These are phyloP conservation scores for Pseudonitzschia multiseries DNA, from an alignment of 108 stramenopile species.

Conservation along the genomic window DNA sequence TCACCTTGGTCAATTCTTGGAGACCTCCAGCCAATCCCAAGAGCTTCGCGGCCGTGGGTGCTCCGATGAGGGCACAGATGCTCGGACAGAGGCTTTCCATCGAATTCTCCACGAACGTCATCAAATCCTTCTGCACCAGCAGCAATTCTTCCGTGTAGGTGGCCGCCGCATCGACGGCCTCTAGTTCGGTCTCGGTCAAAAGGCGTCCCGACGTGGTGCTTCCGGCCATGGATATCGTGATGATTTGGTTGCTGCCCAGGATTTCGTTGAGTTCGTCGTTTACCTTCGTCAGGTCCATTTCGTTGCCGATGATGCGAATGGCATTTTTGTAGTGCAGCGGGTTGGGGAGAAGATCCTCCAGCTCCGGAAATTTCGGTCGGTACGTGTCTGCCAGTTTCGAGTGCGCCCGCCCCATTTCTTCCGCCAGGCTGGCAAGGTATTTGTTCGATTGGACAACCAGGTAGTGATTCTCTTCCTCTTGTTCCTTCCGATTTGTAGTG, in stretches of 20 bases:
- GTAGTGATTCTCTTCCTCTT: constrained; percentile 60
- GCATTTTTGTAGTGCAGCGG: constrained; percentile 82
- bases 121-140: constrained; percentile 48
- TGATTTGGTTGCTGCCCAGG: constrained; percentile 81
- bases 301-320: constrained; percentile 85
- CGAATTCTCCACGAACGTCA: constrained; percentile 68
- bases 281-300: constrained; percentile 83
- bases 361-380: constrained; percentile 87
- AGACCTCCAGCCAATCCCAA: constrained; percentile 92
- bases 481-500: constrained; percentile 38
- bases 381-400: constrained; percentile 50
- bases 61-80: constrained; percentile 82
- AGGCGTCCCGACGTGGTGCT: constrained; percentile 78
- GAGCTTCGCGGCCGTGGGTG: constrained; percentile 81
- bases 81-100: constrained; percentile 73
- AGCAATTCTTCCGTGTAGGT: constrained; percentile 63
- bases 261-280: constrained; percentile 67
- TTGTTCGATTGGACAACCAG: constrained; percentile 71
- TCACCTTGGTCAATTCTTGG: constrained; percentile 62
- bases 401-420: constrained; percentile 65
- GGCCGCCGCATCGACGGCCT: constrained; percentile 39
- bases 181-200: constrained; percentile 60
- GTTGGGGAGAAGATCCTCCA: constrained; percentile 90
- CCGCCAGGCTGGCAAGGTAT: constrained; percentile 46
- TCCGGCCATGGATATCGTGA: constrained; percentile 91